Conservation (phyloP, 169 alveolate genomes). For the Cryptosporidium sp. region DNA sequence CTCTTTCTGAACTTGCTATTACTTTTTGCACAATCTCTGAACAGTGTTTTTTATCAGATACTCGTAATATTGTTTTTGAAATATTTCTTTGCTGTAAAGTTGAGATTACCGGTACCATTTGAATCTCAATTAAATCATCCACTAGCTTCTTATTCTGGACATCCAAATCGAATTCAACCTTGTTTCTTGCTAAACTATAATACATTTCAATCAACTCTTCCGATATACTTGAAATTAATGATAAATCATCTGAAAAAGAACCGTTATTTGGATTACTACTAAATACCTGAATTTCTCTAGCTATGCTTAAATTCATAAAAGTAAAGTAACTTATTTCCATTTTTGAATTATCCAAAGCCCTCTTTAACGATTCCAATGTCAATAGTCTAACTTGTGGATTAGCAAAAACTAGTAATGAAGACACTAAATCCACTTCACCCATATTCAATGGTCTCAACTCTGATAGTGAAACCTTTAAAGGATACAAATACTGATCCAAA, state of each 20-base stretch:
- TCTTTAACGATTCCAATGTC: neutral
- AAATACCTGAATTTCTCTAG: conserved; percentile 17
- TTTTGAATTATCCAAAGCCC: neutral
- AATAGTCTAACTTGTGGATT: conserved; percentile 14
- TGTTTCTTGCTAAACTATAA: neutral
- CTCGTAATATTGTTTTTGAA: conserved; percentile 19
- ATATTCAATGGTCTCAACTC: neutral
- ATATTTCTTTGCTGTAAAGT: conserved; percentile 6
- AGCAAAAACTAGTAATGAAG: conserved; percentile 54
- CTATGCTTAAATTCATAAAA: conserved; percentile 12
- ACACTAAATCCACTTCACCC: conserved; percentile 41
- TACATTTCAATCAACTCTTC: neutral
- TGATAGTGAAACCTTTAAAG: neutral
- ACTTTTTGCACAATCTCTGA: neutral
- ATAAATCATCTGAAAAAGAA: neutral
- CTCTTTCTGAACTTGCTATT: neutral
- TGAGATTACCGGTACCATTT: conserved; percentile 21
- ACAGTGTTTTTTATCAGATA: neutral
- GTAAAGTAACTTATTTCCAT: conserved; percentile 14
- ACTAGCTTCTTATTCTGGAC: neutral
- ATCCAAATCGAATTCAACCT: neutral
- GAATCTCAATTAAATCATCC: conserved; percentile 1
- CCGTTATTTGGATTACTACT: neutral
- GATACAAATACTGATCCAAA: conserved; percentile 29
- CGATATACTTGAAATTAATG: neutral